Evolutionary conservation across 2,329 filamentous ascomycete genomes (phyloP).

Genomic region (Ceratocystis cubensis): DNA sequence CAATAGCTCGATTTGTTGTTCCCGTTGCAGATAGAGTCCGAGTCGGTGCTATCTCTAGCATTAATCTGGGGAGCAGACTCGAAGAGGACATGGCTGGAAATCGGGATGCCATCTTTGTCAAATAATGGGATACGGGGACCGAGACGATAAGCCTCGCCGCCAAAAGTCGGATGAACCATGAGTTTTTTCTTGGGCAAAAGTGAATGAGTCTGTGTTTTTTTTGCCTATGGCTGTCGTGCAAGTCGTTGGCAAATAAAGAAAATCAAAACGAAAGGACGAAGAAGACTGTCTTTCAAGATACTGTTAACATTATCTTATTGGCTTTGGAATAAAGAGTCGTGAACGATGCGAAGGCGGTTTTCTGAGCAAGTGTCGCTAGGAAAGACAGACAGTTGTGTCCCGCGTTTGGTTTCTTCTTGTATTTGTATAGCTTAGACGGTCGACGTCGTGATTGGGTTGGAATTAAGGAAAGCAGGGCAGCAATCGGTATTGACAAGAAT

Average conservation of each 20-base stretch:
- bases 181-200: not conserved
- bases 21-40: slow-evolving; percentile 15
- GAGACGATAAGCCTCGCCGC: slow-evolving; percentile 13
- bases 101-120: not conserved
- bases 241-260: not conserved
- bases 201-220: not conserved
- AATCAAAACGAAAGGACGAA: not conserved
- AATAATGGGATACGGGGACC: slow-evolving; percentile 13
- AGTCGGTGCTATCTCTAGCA: not conserved
- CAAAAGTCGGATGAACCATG: slow-evolving; percentile 13
- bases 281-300: not conserved
- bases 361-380: not conserved
- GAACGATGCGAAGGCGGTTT: not conserved
- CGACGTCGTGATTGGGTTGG: slow-evolving; percentile 10
- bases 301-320: not conserved
- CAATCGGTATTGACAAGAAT: not conserved
- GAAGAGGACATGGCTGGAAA: slow-evolving; percentile 12
- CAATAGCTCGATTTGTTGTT: slow-evolving; percentile 31
- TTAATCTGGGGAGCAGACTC: slow-evolving; percentile 9
- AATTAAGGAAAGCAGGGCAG: slow-evolving; percentile 5
- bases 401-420: not conserved
- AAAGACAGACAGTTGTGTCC: not conserved
- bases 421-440: not conserved
- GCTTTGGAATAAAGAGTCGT: not conserved
- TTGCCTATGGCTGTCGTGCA: not conserved